Conservation (phyloP, 2,329 filamentous ascomycete genomes). For the Pseudocercospora crystallina region DNA sequence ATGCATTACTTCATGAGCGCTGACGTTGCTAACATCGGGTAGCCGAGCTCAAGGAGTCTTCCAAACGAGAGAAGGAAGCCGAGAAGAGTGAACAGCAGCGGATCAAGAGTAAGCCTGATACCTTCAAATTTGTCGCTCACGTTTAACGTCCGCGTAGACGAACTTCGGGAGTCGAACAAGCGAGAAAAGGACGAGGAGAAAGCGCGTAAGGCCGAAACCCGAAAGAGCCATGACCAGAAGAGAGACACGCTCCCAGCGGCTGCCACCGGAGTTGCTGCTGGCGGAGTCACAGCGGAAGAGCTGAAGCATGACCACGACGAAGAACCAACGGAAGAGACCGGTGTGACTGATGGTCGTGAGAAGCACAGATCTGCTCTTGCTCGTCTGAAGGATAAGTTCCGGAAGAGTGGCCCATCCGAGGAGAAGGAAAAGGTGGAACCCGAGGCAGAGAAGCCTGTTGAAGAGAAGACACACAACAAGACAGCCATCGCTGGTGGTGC, state of each 20-base stretch:
- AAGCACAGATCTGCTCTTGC: constrained; percentile 24
- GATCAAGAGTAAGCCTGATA: constrained; percentile 57
- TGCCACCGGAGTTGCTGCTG: constrained; percentile 18
- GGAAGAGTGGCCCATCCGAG: constrained; percentile 15
- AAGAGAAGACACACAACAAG: constrained; percentile 1
- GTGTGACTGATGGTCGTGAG: constrained; percentile 12
- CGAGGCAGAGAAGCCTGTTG: constrained; percentile 3
- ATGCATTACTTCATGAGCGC: no score
- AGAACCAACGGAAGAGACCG: constrained; percentile 7
- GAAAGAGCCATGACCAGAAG: constrained; percentile 39
- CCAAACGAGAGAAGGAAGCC: constrained; percentile 33
- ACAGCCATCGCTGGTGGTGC: constrained; percentile 12
- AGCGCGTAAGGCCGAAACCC: constrained; percentile 54
- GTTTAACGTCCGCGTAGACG: constrained; percentile 39
- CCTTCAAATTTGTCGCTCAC: constrained; percentile 10
- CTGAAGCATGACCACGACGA: constrained; percentile 9
- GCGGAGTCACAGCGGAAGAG: neutral
- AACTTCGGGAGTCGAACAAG: constrained; percentile 53
- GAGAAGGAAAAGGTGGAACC: constrained; percentile 12
- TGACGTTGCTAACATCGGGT: no score
- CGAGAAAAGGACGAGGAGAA: constrained; percentile 53
- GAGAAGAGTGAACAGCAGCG: constrained; percentile 48
- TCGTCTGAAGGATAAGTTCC: constrained; percentile 25
- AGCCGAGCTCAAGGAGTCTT: no score
- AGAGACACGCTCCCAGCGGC: constrained; percentile 18